A percentile compares a stretch with the other conserved stretches of the same genome.
phyloP scores from a whole-genome alignment of 257 asterid genomes.

The Solanum appendiculatum region DNA sequence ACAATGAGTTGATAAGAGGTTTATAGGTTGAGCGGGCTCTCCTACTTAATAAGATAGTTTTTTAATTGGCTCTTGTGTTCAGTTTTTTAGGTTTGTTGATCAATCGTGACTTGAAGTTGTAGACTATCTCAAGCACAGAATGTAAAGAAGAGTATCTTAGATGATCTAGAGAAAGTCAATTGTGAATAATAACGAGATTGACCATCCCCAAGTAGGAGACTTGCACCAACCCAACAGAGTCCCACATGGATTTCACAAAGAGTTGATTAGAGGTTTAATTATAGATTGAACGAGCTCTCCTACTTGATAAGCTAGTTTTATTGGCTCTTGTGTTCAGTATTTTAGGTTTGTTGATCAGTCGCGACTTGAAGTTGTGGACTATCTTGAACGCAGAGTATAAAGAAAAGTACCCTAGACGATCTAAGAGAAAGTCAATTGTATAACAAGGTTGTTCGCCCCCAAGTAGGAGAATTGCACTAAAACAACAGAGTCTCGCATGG shows the following conservation, averaged over 20 bases:
- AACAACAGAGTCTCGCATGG: too few species aligned
- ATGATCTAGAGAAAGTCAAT: not conserved
- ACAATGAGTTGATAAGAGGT: not conserved
- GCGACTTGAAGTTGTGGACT: not conserved
- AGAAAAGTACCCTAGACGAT: not conserved
- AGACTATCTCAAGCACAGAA: not conserved
- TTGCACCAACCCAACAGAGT: not conserved
- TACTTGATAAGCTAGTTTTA: not conserved
- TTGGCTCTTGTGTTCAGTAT: not conserved
- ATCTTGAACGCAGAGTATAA: too few species aligned
- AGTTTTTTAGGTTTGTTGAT: not conserved
- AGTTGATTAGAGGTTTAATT: not conserved
- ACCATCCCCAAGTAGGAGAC: not conserved
- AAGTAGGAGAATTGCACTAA: too few species aligned
- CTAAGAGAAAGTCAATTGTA: not conserved
- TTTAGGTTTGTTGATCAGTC: not conserved
- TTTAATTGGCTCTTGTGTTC: not conserved
- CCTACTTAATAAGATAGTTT: not conserved
- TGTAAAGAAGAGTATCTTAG: not conserved
- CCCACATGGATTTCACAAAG: not conserved
- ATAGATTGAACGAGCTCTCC: not conserved
- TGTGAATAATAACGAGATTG: not conserved
- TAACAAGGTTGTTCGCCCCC: not conserved
- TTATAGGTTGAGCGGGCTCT: not conserved
- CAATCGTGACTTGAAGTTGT: not conserved